Base-by-base conservation (phyloP, 2,329 filamentous ascomycete genomes). In the Raffaelea ambrosiae region DNA sequence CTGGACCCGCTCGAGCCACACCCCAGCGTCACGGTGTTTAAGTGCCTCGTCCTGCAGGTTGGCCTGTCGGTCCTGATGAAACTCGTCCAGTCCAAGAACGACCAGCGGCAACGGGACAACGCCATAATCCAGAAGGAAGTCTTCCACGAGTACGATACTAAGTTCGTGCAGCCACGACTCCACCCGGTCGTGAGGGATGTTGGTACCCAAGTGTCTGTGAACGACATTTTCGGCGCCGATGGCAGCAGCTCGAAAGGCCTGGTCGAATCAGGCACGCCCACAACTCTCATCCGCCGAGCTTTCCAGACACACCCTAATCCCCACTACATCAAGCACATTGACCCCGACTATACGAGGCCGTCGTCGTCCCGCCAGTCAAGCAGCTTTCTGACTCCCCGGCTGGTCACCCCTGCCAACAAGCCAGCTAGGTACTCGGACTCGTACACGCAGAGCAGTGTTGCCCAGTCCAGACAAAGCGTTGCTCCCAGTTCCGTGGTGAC, bases 131-230 rank as follows among this genome's bases (percentile, higher is more conserved):
- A 95, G 56, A 88, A 85, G 57, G 87, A 97, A 65, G 91, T 97
- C 5, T 75, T 97, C 66, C 84, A 89, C 62, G 93, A 98, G 66
- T 98, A 98, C 61, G 88, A 97, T 61, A 87, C 81, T 56, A 98
- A 98, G 68, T 96, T 85, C 60, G 93, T 98, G 1, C 88, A 94
- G 59, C 93, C 93, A 2, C 77, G 83, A 11, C 78, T 95, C n/a
- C 86, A 94, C 57, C 86, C 85, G 8, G 72, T 86, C 5, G 86
- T 94, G 54, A 68, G 77, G 47, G 76, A 81, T 79, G 88, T 91
- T 1, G 86, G 81, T 5, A 93, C 86, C 1, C 91, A 97, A 63
- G 83, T 84, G 50, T 80, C 79, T 1, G 63, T 63, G 36, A 65
- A 67, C 41, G 69, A 74, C 16, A 65, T 43, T 3, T 22, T 31